These are phyloP conservation scores for Paraphoma sp. DNA, from an alignment of 2,329 filamentous ascomycete genomes.

Conservation along the genomic window DNA sequence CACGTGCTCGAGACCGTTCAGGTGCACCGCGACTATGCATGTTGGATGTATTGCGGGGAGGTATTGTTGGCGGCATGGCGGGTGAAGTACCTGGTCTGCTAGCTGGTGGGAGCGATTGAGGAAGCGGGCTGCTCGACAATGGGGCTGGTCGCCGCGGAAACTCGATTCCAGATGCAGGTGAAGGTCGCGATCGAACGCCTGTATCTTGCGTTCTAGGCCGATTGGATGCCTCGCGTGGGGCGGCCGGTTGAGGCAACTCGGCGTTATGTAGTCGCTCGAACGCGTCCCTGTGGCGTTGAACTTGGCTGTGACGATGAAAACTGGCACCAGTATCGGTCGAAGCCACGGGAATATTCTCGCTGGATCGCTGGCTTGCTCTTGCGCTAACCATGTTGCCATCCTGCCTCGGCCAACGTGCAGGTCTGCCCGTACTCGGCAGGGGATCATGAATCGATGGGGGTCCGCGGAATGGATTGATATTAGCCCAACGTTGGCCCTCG, in stretches of 20 bases:
- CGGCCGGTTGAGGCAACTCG: conserved; percentile 8
- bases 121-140: conserved; percentile 11
- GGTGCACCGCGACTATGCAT: background rate
- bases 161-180: background rate
- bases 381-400: background rate
- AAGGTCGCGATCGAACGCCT: background rate
- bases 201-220: conserved; percentile 8
- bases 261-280: conserved; percentile 22
- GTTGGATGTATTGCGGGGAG: conserved; percentile 10
- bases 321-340: conserved; percentile 1
- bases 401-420: no score
- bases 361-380: conserved; percentile 24
- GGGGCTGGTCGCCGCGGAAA: background rate
- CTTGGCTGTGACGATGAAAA: conserved; percentile 8
- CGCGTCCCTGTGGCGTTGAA: conserved; percentile 21
- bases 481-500: no score
- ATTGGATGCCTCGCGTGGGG: conserved; percentile 19
- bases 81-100: background rate
- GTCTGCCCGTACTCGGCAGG: no score
- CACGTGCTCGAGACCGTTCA: conserved; percentile 1
- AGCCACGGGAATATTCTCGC: conserved; percentile 27
- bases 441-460: background rate
- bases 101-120: background rate
- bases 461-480: background rate
- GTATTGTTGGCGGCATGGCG: conserved; percentile 8